Evolutionary conservation across 495 filamentous ascomycete species (phyloP), one percentile per base, ranked within the genome.

Genomic region (Penicillium canariense): DNA sequence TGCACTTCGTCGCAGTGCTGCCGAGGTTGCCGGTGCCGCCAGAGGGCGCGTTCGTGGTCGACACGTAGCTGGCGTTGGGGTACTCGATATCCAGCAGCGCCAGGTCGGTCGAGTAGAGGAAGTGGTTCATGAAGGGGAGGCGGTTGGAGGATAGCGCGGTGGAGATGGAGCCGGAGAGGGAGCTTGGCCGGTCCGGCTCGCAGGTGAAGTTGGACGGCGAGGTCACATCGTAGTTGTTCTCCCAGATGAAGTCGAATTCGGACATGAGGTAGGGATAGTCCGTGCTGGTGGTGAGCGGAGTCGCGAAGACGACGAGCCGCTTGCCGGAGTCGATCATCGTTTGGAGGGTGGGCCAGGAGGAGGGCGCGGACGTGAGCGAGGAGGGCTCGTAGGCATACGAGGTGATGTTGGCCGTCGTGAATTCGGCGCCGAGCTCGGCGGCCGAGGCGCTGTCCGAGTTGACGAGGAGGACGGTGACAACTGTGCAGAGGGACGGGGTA

Each of bases 161-260:
- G 9, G 71, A 56, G 2, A 71, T 56, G 36, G 74, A 59, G 27
- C 63, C 72, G 4, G 76, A 59, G 27, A 78, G 58, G 20, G 43
- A 59, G 3, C 62, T 47, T 14, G 89, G 89, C 1, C 89, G 81
- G 53, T 91, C 77, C 22, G 88, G 80, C 1, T 64, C 72, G 64
- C 89, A 92, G 46, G 75, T 72, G 52, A 88, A 89, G 66, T 89
- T 88, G 1, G 66, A 77, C 1, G 74, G 60, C 50, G 83, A 75
- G 22, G 75, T 76, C 10, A 86, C 85, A 52, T 90, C 86, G 71
- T 87, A 93, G 0, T 81, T 79, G 22, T 87, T 90, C 68, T 93
- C 89, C 81, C 87, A 91, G 67, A 91, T 72, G 63, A 85, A 87
- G 39, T 71, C 78, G 68, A 89, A 91, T 68, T 92, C 81, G 65